Percentiles rank a stretch among this genome's conserved stretches.
These are phyloP conservation scores for Chaetomiaceae sp. DNA, from an alignment of 2,329 filamentous ascomycete species.

Conservation along the genomic window DNA sequence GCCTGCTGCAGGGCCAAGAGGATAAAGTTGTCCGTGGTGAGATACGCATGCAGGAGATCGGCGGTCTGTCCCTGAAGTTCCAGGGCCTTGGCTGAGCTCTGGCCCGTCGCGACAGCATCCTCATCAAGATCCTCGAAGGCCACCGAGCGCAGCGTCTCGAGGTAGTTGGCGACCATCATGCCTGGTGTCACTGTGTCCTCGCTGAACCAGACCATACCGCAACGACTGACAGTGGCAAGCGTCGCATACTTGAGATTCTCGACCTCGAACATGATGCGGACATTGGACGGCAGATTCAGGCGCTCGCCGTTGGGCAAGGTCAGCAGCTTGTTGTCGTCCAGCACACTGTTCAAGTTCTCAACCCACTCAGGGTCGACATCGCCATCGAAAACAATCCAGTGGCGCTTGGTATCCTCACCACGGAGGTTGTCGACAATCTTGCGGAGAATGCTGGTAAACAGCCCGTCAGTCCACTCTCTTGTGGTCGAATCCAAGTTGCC, in stretches of 20 bases:
- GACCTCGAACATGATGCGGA: slow-evolving; percentile 99
- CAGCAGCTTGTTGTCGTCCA: slow-evolving; percentile 97
- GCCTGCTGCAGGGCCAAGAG: slow-evolving; percentile 72
- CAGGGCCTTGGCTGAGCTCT: slow-evolving; percentile 72
- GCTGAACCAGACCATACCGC: slow-evolving; percentile 99
- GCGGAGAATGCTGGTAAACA: slow-evolving; percentile 95
- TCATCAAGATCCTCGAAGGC: slow-evolving; percentile 96
- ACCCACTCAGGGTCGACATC: slow-evolving; percentile 99
- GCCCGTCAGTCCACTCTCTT: slow-evolving; percentile 95
- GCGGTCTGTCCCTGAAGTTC: slow-evolving; percentile 76
- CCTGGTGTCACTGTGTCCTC: slow-evolving; percentile 90
- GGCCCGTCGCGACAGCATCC: slow-evolving; percentile 72
- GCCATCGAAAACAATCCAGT: slow-evolving; percentile 99
- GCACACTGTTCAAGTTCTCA: slow-evolving; percentile 98
- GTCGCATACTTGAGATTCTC: slow-evolving; percentile 97
- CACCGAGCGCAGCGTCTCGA: slow-evolving; percentile 74
- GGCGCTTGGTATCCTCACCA: slow-evolving; percentile 91
- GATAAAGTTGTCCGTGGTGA: slow-evolving; percentile 78
- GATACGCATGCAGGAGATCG: slow-evolving; percentile 68
- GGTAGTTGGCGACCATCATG: slow-evolving; percentile 91
- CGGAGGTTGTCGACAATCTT: slow-evolving; percentile 99
- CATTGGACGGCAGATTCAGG: slow-evolving; percentile 87
- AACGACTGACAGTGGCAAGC: slow-evolving; percentile 96
- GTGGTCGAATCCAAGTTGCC: slow-evolving; percentile 95
- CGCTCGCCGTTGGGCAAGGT: slow-evolving; percentile 97